Percentiles rank a stretch among this genome's conserved stretches.
phyloP scores from a whole-genome alignment of 345 rosid genomes.

The Arabidopsis arenosa region DNA sequence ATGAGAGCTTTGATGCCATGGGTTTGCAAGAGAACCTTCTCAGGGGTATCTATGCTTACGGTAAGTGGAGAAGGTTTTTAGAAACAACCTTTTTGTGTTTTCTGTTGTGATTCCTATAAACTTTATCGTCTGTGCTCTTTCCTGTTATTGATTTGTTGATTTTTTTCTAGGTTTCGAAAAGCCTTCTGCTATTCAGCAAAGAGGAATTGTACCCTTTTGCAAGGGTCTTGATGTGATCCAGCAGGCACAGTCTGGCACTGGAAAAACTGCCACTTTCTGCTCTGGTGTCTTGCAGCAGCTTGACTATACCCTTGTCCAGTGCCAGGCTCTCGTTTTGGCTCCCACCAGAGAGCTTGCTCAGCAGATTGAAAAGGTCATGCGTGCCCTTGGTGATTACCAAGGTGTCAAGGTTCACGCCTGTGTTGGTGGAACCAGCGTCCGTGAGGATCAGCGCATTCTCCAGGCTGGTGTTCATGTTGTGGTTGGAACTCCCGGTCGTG shows the following conservation, averaged over 20 bases:
- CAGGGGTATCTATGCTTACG: constrained; percentile 59
- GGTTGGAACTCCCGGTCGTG: constrained; percentile 87
- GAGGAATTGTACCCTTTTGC: constrained; percentile 83
- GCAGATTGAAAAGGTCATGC: constrained; percentile 88
- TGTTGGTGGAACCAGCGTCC: constrained; percentile 86
- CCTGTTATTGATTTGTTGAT: background rate
- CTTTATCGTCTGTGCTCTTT: background rate
- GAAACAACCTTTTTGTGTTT: background rate
- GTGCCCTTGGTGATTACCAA: constrained; percentile 81
- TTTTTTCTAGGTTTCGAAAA: constrained; percentile 63
- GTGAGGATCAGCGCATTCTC: constrained; percentile 80
- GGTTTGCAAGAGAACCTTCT: constrained; percentile 55
- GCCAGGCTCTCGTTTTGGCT: constrained; percentile 81
- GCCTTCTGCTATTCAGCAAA: constrained; percentile 87
- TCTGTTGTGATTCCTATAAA: background rate
- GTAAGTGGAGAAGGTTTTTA: constrained; percentile 26
- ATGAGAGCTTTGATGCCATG: constrained; percentile 60
- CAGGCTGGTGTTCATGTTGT: constrained; percentile 86
- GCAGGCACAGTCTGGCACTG: constrained; percentile 89
- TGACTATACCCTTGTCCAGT: constrained; percentile 64
- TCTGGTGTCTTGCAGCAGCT: constrained; percentile 83
- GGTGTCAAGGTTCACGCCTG: constrained; percentile 87
- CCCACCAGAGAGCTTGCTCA: constrained; percentile 86
- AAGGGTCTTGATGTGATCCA: constrained; percentile 82
- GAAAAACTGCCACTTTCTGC: constrained; percentile 83